These are phyloP conservation scores for Daldinia caldariorum DNA, from an alignment of 495 filamentous ascomycete genomes.

Conservation along the genomic window DNA sequence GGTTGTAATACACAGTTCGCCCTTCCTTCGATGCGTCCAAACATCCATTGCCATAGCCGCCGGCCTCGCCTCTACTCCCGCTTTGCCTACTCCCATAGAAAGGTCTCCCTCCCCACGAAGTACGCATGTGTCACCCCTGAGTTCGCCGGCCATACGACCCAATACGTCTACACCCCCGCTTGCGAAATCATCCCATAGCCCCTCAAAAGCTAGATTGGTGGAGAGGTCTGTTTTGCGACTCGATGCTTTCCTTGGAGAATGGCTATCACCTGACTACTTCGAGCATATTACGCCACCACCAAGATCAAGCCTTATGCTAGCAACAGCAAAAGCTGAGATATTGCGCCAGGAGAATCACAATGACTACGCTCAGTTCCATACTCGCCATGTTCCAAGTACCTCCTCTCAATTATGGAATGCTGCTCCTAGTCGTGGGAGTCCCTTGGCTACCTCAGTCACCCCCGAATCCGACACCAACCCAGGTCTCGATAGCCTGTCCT, in stretches of 20 bases:
- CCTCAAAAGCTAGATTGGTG: constrained; percentile 14
- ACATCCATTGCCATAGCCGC: constrained; percentile 90
- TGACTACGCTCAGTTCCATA: constrained; percentile 55
- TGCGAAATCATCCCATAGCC: constrained; percentile 2
- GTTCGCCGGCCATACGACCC: constrained; percentile 31
- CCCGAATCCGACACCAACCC: constrained; percentile 27
- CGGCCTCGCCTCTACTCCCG: constrained; percentile 77
- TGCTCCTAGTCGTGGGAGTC: constrained; percentile 28
- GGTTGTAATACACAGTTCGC: constrained; percentile 89
- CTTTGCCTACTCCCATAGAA: constrained; percentile 44
- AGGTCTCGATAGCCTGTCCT: constrained; percentile 41
- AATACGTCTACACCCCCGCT: constrained; percentile 32
- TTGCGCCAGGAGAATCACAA: constrained; percentile 73
- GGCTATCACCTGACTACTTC: constrained; percentile 92
- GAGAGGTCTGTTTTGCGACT: constrained; percentile 75
- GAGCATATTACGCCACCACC: constrained; percentile 91
- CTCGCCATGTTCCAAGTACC: constrained; percentile 44
- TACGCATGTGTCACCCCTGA: constrained; percentile 47
- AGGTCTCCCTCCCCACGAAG: constrained; percentile 40
- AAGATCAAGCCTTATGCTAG: constrained; percentile 83
- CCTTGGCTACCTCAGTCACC: constrained; percentile 21
- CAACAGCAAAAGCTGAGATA: constrained; percentile 84
- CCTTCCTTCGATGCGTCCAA: constrained; percentile 91
- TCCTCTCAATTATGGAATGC: constrained; percentile 55
- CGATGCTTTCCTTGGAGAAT: constrained; percentile 94